Evolutionary conservation across 768 basidiomycete species (phyloP).

Genomic region (Xerocomellus chrysenteron): DNA sequence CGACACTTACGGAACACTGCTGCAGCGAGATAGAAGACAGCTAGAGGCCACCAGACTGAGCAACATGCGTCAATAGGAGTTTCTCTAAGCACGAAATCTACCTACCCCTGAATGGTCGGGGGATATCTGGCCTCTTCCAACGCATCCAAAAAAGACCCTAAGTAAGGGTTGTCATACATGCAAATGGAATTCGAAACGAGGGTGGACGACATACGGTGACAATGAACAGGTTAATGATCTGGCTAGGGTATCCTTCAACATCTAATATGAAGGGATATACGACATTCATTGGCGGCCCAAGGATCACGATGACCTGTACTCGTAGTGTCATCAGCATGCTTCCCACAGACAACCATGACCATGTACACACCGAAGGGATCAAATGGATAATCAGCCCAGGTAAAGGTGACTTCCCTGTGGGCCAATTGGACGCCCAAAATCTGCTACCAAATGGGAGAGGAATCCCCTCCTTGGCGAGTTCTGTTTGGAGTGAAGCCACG

Average conservation of each 20-base stretch:
- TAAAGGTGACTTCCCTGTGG: slow-evolving; percentile 52
- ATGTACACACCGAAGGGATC: slow-evolving; percentile 44
- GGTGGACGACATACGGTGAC: slow-evolving; percentile 39
- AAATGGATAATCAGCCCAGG: slow-evolving; percentile 55
- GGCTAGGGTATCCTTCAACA: slow-evolving; percentile 45
- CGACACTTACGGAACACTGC: slow-evolving; percentile 46
- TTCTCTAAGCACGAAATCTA: not conserved
- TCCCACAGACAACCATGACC: not conserved
- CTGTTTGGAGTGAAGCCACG: slow-evolving; percentile 21
- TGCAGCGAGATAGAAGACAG: slow-evolving; percentile 53
- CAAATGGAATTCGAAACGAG: slow-evolving; percentile 27
- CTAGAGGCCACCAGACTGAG: slow-evolving; percentile 55
- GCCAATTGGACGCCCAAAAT: slow-evolving; percentile 64
- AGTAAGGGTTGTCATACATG: not conserved
- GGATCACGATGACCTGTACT: slow-evolving; percentile 48
- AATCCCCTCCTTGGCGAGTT: slow-evolving; percentile 62
- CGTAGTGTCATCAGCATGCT: not conserved
- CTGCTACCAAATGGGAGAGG: slow-evolving; percentile 58
- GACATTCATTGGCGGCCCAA: slow-evolving; percentile 49
- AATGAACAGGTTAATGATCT: slow-evolving; percentile 57
- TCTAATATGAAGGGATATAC: slow-evolving; percentile 63
- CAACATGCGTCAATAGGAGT: slow-evolving; percentile 1
- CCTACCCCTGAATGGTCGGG: slow-evolving; percentile 54
- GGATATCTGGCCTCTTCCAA: slow-evolving; percentile 46
- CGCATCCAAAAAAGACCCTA: slow-evolving; percentile 58